Evolutionary conservation across 371 early-diverging fungal genomes (phyloP).

Genomic region (Mucor racemosus): DNA sequence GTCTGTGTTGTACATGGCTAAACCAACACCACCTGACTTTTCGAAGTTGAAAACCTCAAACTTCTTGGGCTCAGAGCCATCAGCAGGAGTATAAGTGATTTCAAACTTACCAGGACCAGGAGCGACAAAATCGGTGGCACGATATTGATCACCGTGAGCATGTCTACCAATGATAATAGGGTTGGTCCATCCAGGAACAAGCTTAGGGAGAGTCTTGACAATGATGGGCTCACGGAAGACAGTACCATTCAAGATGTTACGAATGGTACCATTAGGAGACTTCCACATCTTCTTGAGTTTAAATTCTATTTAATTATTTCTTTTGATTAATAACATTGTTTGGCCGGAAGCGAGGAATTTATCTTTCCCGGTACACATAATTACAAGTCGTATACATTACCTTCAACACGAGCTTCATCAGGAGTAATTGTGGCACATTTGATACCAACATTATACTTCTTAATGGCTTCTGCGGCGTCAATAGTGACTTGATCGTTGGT

Average conservation of each 20-base stretch:
- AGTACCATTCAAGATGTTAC: slow-evolving; percentile 96
- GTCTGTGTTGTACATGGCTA: slow-evolving; percentile 96
- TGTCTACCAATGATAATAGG: slow-evolving; percentile 97
- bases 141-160: slow-evolving; percentile 98
- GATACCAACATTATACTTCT: slow-evolving; percentile 97
- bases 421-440: slow-evolving; percentile 99
- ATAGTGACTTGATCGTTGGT: slow-evolving; percentile 95
- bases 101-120: slow-evolving; percentile 90
- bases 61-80: slow-evolving; percentile 68
- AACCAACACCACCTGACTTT: slow-evolving; percentile 82
- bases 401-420: slow-evolving; percentile 93
- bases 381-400: slow-evolving; percentile 31
- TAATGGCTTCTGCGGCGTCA: slow-evolving; percentile 95
- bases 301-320: slow-evolving; percentile 67
- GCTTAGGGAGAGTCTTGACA: slow-evolving; percentile 84
- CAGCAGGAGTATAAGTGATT: slow-evolving; percentile 85
- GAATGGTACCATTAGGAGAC: slow-evolving; percentile 97
- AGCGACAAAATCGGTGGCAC: slow-evolving; percentile 92
- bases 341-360: neutral
- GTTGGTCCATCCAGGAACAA: slow-evolving; percentile 94
- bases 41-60: slow-evolving; percentile 83
- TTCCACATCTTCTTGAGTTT: slow-evolving; percentile 95
- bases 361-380: neutral
- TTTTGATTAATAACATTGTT: slow-evolving; percentile 5
- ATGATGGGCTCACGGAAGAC: slow-evolving; percentile 98